Evolutionary conservation across 2,329 filamentous ascomycete genomes (phyloP), one percentile per base, ranked within the genome.

Genomic region (Xylaria sp.): DNA sequence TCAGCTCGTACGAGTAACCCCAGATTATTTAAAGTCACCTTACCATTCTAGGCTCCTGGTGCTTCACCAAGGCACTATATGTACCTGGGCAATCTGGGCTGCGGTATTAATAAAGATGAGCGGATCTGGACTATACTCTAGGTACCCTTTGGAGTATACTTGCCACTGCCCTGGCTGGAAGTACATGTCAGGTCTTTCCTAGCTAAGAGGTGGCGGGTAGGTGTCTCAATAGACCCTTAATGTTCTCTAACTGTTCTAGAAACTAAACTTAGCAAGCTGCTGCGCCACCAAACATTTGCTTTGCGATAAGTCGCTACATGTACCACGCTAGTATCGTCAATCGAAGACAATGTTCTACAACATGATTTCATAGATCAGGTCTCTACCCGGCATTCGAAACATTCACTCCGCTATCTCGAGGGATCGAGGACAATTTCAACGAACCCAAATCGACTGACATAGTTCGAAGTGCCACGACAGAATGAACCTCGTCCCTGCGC

Each of bases 401-500:
- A 23, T 59, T 37, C 18, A 44, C 46, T 59, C 48, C 37, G 6
- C 15, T 13, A 37, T 46, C 13, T 39, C 46, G 20, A 65, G 55
- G 52, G 39, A 25, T 15, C n/a, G 51, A n/a, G 20, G 8, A 5
- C 44, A 15, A 20, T 51, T 15, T 23, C 34, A 59, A 39, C 23
- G 55, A 46, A 61, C 44, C 12, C 12, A 54, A 25, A 3, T 25
- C 28, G 39, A 50, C 46, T n/a, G 3, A 12, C 63, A 28, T 56
- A 66, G 34, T 56, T 15, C 23, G 59, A 13, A n/a, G 46, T 41
- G 41, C 15, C 31, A 34, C 31, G 41, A 9, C n/a, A 28, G 39
- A 48, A 34, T 37, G 20, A 62, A n/a, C 34, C 39, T 10, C 23
- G 41, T 46, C 63, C 67, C 23, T 67, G 64, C 34, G 56, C 37